phyloP scores from a whole-genome alignment of 2,329 filamentous ascomycete genomes.

The Botrytis elliptica region DNA sequence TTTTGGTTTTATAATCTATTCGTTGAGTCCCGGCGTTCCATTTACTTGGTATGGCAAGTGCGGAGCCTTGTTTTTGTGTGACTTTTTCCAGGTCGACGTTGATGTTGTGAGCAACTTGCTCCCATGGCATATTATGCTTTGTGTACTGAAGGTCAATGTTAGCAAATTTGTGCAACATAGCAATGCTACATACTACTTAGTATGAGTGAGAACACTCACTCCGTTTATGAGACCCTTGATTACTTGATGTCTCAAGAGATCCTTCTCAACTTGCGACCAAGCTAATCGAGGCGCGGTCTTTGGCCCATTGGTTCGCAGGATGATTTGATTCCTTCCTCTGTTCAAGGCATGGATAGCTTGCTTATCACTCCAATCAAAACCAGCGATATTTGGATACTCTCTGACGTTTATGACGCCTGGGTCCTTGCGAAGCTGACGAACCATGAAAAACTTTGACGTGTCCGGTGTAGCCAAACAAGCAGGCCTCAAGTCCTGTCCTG shows the following conservation, averaged over 20 bases:
- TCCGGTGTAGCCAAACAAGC: constrained; percentile 13
- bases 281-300: background rate
- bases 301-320: background rate
- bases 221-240: background rate
- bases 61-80: background rate
- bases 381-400: constrained; percentile 17
- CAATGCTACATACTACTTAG: too few relatives aligned
- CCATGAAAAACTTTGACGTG: constrained; percentile 25
- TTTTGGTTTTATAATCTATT: background rate
- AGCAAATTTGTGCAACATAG: background rate
- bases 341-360: constrained; percentile 15
- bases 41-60: constrained; percentile 6
- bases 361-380: constrained; percentile 23
- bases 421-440: constrained; percentile 10
- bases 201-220: background rate
- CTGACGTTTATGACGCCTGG: constrained; percentile 10
- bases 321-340: constrained; percentile 19
- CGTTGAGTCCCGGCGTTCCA: background rate
- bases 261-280: constrained; percentile 22
- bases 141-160: background rate
- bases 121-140: constrained; percentile 5
- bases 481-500: constrained; percentile 13
- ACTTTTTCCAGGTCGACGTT: constrained; percentile 2
- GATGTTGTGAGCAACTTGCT: constrained; percentile 16
- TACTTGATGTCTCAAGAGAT: constrained; percentile 13